Evolutionary conservation across 345 rosid species (phyloP), one percentile per base, ranked within the genome.

Genomic region (Gossypium ekmanianum): DNA sequence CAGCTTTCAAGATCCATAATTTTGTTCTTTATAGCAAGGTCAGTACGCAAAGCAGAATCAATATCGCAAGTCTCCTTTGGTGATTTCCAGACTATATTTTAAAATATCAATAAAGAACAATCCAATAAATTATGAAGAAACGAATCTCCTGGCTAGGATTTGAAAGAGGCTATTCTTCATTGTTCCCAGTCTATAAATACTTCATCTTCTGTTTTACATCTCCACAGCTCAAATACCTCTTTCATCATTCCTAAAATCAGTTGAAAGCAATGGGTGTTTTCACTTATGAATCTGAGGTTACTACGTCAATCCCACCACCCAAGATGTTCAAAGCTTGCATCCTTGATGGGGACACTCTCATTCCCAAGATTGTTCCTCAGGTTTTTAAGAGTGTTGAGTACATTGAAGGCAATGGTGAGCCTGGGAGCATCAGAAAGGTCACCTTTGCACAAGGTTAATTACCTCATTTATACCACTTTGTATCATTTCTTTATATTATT

Each of bases 331-430:
- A 78, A 65, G 76, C 79, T 18, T 72, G 62, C 7, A 54, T 77
- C 18, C 69, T 83, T 17, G 90, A 87, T 5, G 76, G 18, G 2
- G 69, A 75, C 59, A 63, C 13, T 68, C 56, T 85, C 20, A 7
- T 83, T 48, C 81, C 83, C 22, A 83, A 75, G 71, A 22, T 80
- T 16, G 7, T 77, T 26, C 89, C 91, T 0, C 77, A 76, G 2
- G 87, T 74, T 12, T 27, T 86, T 29, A 69, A 73, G 78, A 26
- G 64, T 11, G 12, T 59, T 22, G 63, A 58, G 39, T 7, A 10
- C 16, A 7, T 84, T 7, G 73, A 84, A 73, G 91, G 91, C 26
- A 70, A 77, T 44, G 87, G 87, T 7, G 86, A 80, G 0, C 51
- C 80, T 7, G 86, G 84, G 10, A 80, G 63, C 75, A 55, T 80